A percentile compares a stretch with the other conserved stretches of the same genome.
Evolutionary conservation across 2,329 filamentous ascomycete species (phyloP).

Genomic region (Tolypocladium pustulatum): DNA sequence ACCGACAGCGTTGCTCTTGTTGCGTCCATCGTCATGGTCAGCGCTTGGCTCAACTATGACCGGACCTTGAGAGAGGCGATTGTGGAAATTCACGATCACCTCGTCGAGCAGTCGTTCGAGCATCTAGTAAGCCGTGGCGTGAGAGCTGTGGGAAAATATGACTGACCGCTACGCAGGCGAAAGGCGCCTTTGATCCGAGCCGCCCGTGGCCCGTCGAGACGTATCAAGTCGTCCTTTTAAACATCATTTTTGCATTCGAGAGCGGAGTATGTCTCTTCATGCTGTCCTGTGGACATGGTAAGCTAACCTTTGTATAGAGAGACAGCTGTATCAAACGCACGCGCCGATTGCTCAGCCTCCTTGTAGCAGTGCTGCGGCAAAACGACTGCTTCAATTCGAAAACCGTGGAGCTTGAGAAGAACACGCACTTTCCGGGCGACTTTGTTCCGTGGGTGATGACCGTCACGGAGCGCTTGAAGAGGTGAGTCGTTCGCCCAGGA

Average conservation of each 20-base stretch:
- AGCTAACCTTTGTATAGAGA: slow-evolving; percentile 12
- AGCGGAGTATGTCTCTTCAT: slow-evolving; percentile 16
- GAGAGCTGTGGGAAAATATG: neutral
- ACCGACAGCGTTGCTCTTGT: slow-evolving; percentile 14
- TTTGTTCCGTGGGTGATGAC: slow-evolving; percentile 24
- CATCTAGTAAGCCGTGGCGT: slow-evolving; percentile 14
- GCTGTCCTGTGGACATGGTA: accelerated
- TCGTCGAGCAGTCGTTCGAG: slow-evolving; percentile 19
- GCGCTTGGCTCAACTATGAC: slow-evolving; percentile 23
- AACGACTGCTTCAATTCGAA: slow-evolving; percentile 24
- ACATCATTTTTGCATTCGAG: slow-evolving; percentile 28
- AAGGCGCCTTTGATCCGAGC: slow-evolving; percentile 6
- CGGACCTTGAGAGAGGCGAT: slow-evolving; percentile 13
- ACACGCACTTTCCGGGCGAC: slow-evolving; percentile 21
- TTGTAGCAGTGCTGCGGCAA: slow-evolving; percentile 23
- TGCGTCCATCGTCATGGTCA: slow-evolving; percentile 25
- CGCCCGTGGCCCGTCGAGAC: slow-evolving; percentile 17
- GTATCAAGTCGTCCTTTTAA: slow-evolving; percentile 24
- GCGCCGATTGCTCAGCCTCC: slow-evolving; percentile 21
- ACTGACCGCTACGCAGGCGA: neutral
- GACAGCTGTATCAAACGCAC: slow-evolving; percentile 19
- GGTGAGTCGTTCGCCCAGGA: slow-evolving; percentile 11
- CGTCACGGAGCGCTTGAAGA: slow-evolving; percentile 22
- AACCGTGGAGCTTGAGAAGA: slow-evolving; percentile 22
- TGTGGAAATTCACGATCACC: slow-evolving; percentile 17